A percentile compares a stretch with the other conserved stretches of the same genome.
Evolutionary conservation across 208 protist genomes (phyloP).

Genomic region (Leishmania mexicana): DNA sequence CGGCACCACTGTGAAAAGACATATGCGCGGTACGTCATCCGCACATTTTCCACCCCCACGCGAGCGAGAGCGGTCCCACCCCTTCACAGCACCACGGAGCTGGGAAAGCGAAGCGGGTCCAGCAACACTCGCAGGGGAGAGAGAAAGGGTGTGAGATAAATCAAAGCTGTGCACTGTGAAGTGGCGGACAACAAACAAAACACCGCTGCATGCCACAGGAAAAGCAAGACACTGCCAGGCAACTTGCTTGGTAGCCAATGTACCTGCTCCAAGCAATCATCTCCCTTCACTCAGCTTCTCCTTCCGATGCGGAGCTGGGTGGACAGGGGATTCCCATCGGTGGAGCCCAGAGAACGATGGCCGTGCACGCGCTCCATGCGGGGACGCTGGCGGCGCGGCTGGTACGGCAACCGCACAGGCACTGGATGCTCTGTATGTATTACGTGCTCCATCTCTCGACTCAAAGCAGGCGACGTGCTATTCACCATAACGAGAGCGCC

Average conservation of each 20-base stretch:
- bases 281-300: background rate
- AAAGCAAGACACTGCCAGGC: background rate
- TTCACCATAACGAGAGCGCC: background rate
- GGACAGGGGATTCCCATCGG: background rate
- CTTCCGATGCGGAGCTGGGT: conserved; percentile 8
- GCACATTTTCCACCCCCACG: background rate
- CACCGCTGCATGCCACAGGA: background rate
- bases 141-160: background rate
- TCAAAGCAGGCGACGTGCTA: conserved; percentile 2
- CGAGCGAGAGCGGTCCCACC: background rate
- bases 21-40: background rate
- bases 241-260: background rate
- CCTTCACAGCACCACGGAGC: background rate
- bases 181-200: background rate
- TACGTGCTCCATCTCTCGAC: conserved; percentile 19
- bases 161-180: background rate
- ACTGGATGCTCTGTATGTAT: background rate
- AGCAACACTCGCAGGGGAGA: background rate
- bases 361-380: conserved; percentile 7
- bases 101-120: background rate
- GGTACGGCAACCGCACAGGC: background rate
- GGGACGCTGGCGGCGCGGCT: conserved; percentile 20
- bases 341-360: background rate
- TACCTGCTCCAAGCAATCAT: background rate
- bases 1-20: background rate